Evolutionary conservation across 1,139 yeast species (phyloP), one percentile per base, ranked within the genome.

Genomic region (Candida frijolesensis): DNA sequence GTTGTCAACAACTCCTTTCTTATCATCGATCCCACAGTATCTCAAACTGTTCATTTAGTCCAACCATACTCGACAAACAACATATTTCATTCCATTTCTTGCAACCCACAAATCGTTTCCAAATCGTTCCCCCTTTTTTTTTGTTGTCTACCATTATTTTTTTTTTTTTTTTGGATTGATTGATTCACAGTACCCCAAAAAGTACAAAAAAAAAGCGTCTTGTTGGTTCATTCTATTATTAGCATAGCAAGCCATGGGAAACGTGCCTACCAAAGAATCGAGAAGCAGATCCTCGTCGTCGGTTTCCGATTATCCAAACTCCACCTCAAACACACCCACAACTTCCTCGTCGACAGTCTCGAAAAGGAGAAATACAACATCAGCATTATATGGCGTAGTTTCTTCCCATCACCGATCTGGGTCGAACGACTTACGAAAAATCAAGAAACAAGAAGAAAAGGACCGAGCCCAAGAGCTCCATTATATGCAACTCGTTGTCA

Each of bases 241-340:
- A 22, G 22, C 25, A 25, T 16, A 16, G 15, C 15, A 10, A 27
- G 40, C 14, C 43, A 82, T 82, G 87, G 87, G 87, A 42, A 82
- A 82, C 71, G 84, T 80, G 35, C 85, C 86, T 46, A 72, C 83
- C 2, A 82, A 80, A 61, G 80, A 82, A 59, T 74, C 76, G 19
- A 62, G 74, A 54, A 61, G 69, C 52, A 56, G 75, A 56, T 61
- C 70, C 27, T 54, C 46, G 52, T 54, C 58, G 3, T 44, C 51
- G 3, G 46, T 46, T 22, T 55, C 54, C 35, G 56, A 48, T 52
- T 30, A 44, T 45, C 52, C 45, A 29, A 44, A 49, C 29, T 50
- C 53, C 16, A 45, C 42, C 16, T 34, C 51, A n/a, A 47, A 41
- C 29, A 40, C 55, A 4, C 43, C 47, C 11, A 40, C 48, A 47